These are phyloP conservation scores for Ceratocystis variospora DNA, from an alignment of 2,329 filamentous ascomycete genomes.

Conservation along the genomic window DNA sequence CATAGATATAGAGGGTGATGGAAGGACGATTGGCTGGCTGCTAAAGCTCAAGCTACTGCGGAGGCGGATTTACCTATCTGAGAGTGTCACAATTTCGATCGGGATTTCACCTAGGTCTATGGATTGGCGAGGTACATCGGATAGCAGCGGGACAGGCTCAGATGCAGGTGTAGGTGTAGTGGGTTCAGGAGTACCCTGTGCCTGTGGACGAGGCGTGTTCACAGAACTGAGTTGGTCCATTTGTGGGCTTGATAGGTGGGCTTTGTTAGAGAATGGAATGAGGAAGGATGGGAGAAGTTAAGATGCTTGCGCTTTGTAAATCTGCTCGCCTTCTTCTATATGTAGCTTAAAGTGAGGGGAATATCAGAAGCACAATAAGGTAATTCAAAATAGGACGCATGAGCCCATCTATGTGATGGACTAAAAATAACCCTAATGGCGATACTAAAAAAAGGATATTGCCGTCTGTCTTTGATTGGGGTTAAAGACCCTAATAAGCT, in stretches of 20 bases:
- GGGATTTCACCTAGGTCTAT: conserved; percentile 78
- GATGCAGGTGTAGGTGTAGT: too few relatives aligned
- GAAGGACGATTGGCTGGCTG: too few relatives aligned
- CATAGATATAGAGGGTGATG: too few relatives aligned
- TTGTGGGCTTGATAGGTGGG: background rate
- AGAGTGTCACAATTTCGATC: conserved; percentile 81
- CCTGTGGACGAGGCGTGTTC: background rate
- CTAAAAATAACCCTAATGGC: conserved; percentile 1
- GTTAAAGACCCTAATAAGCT: too few relatives aligned
- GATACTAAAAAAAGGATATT: background rate
- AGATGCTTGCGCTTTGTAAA: background rate
- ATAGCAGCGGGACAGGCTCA: conserved; percentile 24
- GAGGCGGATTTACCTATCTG: conserved; percentile 52
- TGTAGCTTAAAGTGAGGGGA: conserved; percentile 2
- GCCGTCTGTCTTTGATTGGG: too few relatives aligned
- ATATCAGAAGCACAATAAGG: background rate
- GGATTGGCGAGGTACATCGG: conserved; percentile 39
- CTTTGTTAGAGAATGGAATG: background rate
- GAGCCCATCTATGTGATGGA: background rate
- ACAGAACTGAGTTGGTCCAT: background rate
- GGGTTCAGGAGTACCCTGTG: background rate
- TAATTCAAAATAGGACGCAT: background rate
- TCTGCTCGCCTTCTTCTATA: background rate
- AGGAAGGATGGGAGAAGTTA: background rate
- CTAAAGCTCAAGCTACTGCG: background rate